phyloP scores from a whole-genome alignment of 2,329 filamentous ascomycete species.

The Fusarium solani-melongenae region DNA sequence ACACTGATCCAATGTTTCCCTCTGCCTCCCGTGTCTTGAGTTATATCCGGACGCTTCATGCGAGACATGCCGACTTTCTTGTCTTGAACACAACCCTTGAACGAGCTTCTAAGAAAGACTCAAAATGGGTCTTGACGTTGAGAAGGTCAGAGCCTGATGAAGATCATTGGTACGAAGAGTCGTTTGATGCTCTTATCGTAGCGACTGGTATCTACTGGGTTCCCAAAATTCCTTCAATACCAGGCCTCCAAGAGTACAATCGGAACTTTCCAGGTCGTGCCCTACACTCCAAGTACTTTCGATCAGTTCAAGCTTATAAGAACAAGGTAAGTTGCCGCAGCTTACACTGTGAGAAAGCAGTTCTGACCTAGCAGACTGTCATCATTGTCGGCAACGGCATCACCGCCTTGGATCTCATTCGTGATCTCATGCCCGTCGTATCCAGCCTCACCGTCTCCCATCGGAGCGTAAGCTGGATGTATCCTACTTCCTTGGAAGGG shows the following conservation, averaged over 20 bases:
- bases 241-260: slow-evolving; percentile 53
- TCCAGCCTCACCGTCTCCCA: slow-evolving; percentile 1
- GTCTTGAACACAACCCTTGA: slow-evolving; percentile 69
- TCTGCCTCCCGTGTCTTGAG: slow-evolving; percentile 42
- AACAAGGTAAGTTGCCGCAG: slow-evolving; percentile 20
- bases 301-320: slow-evolving; percentile 41
- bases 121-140: slow-evolving; percentile 62
- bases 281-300: slow-evolving; percentile 55
- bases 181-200: slow-evolving; percentile 55
- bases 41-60: slow-evolving; percentile 44
- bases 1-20: not conserved
- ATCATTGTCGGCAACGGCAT: slow-evolving; percentile 65
- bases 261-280: slow-evolving; percentile 50
- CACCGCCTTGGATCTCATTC: slow-evolving; percentile 61
- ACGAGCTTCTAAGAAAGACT: slow-evolving; percentile 56
- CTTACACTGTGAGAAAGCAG: not conserved
- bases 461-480: not conserved
- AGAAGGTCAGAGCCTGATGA: slow-evolving; percentile 52
- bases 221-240: slow-evolving; percentile 54
- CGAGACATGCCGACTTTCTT: not conserved
- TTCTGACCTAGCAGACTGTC: slow-evolving; percentile 52
- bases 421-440: slow-evolving; percentile 1
- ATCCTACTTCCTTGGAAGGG: not conserved
- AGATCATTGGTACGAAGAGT: slow-evolving; percentile 54
- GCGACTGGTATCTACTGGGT: slow-evolving; percentile 55